Evolutionary conservation across 2,329 filamentous ascomycete species (phyloP).

Genomic region (Botryotinia narcissicola): DNA sequence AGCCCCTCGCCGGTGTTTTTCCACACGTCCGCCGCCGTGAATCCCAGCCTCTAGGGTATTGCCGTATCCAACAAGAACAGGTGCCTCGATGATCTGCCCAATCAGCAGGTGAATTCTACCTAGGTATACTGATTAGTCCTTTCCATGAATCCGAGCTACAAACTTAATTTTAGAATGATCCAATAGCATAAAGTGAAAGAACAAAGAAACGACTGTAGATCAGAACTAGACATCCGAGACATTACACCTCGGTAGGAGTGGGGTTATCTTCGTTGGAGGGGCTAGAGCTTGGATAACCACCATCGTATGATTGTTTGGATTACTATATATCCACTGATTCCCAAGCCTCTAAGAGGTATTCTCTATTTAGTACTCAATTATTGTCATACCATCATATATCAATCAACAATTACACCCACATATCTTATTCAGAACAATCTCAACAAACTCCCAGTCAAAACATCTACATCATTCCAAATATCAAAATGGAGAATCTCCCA

Average conservation of each 20-base stretch:
- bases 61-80: background rate
- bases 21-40: conserved; percentile 3
- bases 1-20: background rate
- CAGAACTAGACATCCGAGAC: background rate
- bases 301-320: background rate
- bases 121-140: background rate
- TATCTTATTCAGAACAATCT: background rate
- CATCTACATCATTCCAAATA: background rate
- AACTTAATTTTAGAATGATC: background rate
- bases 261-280: background rate
- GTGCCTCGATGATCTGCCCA: background rate
- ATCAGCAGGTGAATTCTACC: background rate
- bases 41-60: background rate
- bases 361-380: background rate
- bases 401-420: background rate
- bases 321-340: background rate
- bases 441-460: background rate
- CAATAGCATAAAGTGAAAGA: background rate
- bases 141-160: background rate
- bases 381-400: background rate
- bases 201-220: background rate
- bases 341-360: background rate
- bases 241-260: background rate
- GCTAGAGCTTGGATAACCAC: background rate
- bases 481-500: conserved; percentile 56